Evolutionary conservation across 2,329 filamentous ascomycete species (phyloP), one percentile per base, ranked within the genome.

Genomic region (Sporothrix mexicana): DNA sequence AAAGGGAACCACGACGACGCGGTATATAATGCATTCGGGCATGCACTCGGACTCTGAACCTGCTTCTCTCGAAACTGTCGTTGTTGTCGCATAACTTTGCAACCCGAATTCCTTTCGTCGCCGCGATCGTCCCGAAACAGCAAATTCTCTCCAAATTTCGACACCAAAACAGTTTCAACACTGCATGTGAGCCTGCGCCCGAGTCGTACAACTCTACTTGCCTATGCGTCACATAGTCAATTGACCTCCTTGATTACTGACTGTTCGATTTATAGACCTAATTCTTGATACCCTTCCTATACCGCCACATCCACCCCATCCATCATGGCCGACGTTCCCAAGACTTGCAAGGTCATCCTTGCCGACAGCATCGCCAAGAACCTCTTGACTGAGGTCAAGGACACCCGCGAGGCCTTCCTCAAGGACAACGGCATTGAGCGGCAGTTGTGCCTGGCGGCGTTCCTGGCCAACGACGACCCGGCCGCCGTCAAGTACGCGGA

Each of bases 401-500:
- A 92, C 73, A 93, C 92, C 7, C 85, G 97, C 74, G 88, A 88
- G 78, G 91, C 90, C 76, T 85, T 97, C 66, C 87, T 91, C 78
- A 23, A 72, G 71, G 89, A 88, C 76, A 85, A 81, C 47, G 80
- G 80, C 74, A 82, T 82, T 73, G 77, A 80, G 57, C 85, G 74
- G 7, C 66, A 90, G 80, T 95, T 96, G 47, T 91, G 92, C 74
- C 88, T 99, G 70, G 93, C 95, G 61, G 96, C 95, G 73, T 97
- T 98, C 83, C 86, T 99, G 72, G 94, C 95, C 77, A 98, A 97
- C 82, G 88, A 88, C 76, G 96, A 99, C 83, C 94, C 95, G 43
- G 93, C 94, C 53, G 95, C 95, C 45, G 86, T 93, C 78, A 94
- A 97, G 85, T 98, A 99, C 81, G 96, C 96, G 71, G 93, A 98